phyloP scores from a whole-genome alignment of 2,329 filamentous ascomycete genomes.

The Trichoderma guizhouense region DNA sequence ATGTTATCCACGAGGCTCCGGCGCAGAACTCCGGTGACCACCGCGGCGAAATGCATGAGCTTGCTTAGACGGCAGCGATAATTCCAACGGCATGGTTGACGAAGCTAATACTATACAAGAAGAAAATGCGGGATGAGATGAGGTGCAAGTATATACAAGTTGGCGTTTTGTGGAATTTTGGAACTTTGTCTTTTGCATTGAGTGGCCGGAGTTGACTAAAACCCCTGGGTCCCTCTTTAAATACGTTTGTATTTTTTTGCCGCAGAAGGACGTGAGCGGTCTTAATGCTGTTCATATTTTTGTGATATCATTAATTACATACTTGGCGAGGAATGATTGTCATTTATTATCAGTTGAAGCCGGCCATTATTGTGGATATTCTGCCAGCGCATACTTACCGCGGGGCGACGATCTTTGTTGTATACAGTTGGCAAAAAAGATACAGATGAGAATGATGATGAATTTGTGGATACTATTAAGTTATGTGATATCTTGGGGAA shows the following conservation, averaged over 20 bases:
- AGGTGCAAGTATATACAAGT: background rate
- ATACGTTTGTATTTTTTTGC: background rate
- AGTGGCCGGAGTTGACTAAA: conserved; percentile 15
- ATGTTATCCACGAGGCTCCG: conserved; percentile 38
- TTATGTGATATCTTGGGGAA: background rate
- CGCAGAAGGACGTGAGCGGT: background rate
- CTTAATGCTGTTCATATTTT: background rate
- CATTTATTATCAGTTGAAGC: background rate
- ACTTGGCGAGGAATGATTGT: background rate
- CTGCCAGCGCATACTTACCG: background rate
- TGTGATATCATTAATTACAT: background rate
- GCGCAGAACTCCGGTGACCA: conserved; percentile 35
- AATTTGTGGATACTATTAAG: background rate
- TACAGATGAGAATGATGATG: background rate
- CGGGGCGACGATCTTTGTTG: background rate
- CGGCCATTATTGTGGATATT: background rate
- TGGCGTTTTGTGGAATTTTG: conserved; percentile 12
- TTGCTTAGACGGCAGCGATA: conserved; percentile 28
- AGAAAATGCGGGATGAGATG: background rate
- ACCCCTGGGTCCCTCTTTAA: background rate
- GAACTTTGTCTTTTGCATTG: background rate
- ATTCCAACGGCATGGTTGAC: background rate
- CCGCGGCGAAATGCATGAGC: conserved; percentile 41
- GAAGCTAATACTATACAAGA: background rate
- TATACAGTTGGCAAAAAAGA: background rate